Evolutionary conservation across 345 rosid genomes (phyloP), one percentile per base, ranked within the genome.

Genomic region (Crucihimalaya himalaica): DNA sequence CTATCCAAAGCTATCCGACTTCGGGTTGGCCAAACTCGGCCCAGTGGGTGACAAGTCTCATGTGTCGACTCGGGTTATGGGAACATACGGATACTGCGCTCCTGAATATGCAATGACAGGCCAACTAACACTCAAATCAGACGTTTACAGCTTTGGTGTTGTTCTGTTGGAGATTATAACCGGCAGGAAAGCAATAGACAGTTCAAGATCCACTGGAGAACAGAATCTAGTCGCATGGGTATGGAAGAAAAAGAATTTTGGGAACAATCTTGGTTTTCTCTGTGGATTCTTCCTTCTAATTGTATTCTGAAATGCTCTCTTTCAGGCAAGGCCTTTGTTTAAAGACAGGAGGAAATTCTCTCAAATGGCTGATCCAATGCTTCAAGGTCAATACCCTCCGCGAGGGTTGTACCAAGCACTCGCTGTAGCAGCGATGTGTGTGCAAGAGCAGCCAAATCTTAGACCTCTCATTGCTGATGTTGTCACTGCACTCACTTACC

Each of bases 91-190:
- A 57, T 92, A 92, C 66, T 92, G 96, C 34, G 96, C 97, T 57
- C 97, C 97, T 1, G 93, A 92, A 67, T 92, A 92, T 70, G 96
- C 97, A 70, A 92, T 89, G 97, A 92, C 97, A 3, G 98, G 98
- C 15, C 94, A 89, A 55, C 81, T 92, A 68, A 92, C 96, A 42
- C 71, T 87, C 60, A 92, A 92, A 80, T 92, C 98, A 45, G 96
- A 92, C 32, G 91, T 92, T 48, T 92, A 88, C 59, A 88, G 98
- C 83, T 90, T 84, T 10, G 97, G 98, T 5, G 92, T 90, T 27
- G 97, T 93, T 80, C 97, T 93, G 71, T 81, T 93, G 46, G 98
- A 93, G 83, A 88, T 90, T 52, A 88, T 93, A 61, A 84, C 97
- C 0, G 98, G 97, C 20, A 83, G 97, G 80, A 90, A 84, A 86